These are phyloP conservation scores for Corylus heterophylla DNA, from an alignment of 306 rosid genomes.

Conservation along the genomic window DNA sequence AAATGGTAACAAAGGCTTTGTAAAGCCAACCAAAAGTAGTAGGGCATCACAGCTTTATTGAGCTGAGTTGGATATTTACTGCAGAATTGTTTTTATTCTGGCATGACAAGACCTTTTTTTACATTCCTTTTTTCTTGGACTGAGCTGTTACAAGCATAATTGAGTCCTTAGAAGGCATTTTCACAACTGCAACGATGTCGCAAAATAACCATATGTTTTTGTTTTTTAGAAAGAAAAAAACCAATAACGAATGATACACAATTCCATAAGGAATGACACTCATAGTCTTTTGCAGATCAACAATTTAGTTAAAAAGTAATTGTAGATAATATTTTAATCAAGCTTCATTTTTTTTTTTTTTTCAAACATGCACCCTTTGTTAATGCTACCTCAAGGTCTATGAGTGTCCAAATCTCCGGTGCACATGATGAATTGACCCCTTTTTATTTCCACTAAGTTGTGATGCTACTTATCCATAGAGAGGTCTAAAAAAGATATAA, in stretches of 20 bases:
- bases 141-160: background rate
- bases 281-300: background rate
- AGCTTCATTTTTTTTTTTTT: background rate
- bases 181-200: background rate
- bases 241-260: background rate
- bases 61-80: background rate
- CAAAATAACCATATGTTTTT: background rate
- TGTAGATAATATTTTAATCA: background rate
- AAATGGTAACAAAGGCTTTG: background rate
- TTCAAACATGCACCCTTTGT: background rate
- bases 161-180: background rate
- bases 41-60: background rate
- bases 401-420: background rate
- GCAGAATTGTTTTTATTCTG: background rate
- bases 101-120: background rate
- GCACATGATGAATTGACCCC: background rate
- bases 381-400: background rate
- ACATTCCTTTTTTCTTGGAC: background rate
- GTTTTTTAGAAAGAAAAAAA: too few relatives aligned
- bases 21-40: background rate
- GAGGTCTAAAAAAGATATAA: background rate
- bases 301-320: background rate
- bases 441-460: background rate
- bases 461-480: background rate
- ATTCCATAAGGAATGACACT: background rate